phyloP scores from a whole-genome alignment of 2,329 filamentous ascomycete species.

The Aspergillus sergii region DNA sequence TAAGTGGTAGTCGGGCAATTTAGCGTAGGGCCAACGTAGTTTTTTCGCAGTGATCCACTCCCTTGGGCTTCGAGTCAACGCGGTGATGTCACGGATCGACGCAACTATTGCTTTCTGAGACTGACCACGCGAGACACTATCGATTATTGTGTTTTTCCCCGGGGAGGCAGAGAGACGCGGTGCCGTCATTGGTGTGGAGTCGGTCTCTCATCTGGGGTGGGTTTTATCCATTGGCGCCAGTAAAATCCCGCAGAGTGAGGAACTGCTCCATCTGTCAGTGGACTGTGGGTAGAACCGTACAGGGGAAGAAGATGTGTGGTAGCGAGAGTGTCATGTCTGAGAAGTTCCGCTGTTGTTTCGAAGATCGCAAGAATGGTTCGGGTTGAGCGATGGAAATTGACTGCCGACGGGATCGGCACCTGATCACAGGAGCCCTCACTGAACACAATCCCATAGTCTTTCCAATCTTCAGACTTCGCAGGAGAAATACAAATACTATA shows the following conservation, averaged over 20 bases:
- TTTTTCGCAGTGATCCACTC: background rate
- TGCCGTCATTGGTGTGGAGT: background rate
- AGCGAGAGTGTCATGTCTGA: background rate
- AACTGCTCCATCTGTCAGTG: background rate
- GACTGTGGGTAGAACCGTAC: too few relatives aligned
- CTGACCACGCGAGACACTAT: constrained; percentile 16
- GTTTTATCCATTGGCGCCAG: too few relatives aligned
- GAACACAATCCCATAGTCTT: too few relatives aligned
- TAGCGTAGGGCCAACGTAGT: background rate
- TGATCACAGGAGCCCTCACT: background rate
- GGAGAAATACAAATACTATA: background rate
- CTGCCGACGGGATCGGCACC: background rate
- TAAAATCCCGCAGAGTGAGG: background rate
- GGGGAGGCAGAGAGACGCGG: background rate
- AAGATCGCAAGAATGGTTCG: too few relatives aligned
- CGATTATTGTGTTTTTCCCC: constrained; percentile 5
- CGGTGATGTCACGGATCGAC: constrained; percentile 22
- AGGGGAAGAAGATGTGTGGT: background rate
- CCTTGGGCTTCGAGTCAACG: background rate
- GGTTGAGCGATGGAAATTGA: background rate
- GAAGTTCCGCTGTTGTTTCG: too few relatives aligned
- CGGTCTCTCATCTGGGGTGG: background rate
- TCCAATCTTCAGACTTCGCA: background rate
- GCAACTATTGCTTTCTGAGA: constrained; percentile 23
- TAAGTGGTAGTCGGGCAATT: constrained; percentile 1